Base-by-base conservation (phyloP, 148 eudicot genomes). In the Suaeda aralocaspica region DNA sequence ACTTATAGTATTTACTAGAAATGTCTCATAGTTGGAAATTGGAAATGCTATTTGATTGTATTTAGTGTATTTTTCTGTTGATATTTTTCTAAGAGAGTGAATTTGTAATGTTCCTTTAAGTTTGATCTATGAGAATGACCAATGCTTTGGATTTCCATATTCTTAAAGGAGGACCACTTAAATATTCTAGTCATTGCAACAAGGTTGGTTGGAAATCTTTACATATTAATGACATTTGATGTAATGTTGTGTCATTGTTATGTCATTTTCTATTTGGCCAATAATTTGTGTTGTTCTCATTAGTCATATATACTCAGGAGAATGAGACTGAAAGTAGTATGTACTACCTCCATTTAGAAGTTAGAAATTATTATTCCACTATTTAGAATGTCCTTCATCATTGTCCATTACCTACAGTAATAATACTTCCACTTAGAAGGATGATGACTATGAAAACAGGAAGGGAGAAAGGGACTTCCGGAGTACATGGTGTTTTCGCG, bases 31-130 rank as follows among this genome's bases (percentile, higher is more conserved):
- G 14, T 51, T 67, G 51, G 49, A 63, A 63, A 21, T 22, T 39
- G 67, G 50, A 36, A 39, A 31, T 50, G 66, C 70, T 67, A 26
- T 59, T 71, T 60, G 67, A 53, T 34, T 68, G 72, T 68, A 41
- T 39, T 60, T 75, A 75, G 78, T 75, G 72, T 68, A 51, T 51
- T 56, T 44, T 42, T 42, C 53, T 65, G 64, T 65, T 42, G 56
- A 55, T 64, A 21, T 56, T 56, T 57, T 30, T 41, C 39, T 16
- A 36, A 49, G 44, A 29, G 48, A 67, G 36, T 51, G 72, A 48
- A 39, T 68, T 26, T 68, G 67, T 60, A 60, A 51, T 68, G 53
- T 22, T 22, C 69, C 13, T 3, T 22, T 28, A 30, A 16, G 41
- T 22, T 42, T 44, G 41, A 69, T 36, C 29, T 60, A 33, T 60